These are phyloP conservation scores for Pseudocercospora fuligena DNA, from an alignment of 2,329 filamentous ascomycete genomes.

Conservation along the genomic window DNA sequence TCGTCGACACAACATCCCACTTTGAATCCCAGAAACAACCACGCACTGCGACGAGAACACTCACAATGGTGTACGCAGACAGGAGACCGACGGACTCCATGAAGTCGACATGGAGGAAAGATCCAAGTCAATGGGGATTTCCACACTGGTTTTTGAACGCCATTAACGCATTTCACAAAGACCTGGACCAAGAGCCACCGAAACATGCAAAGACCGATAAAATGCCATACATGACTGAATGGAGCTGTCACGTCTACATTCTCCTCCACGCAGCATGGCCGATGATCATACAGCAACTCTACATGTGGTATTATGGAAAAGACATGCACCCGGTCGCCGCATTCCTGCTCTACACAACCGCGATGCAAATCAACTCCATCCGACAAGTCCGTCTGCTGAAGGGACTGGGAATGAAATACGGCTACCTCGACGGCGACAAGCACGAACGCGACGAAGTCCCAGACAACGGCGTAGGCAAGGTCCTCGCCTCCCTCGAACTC, in stretches of 20 bases:
- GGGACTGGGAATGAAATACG: constrained; percentile 44
- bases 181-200: constrained; percentile 21
- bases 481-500: constrained; percentile 25
- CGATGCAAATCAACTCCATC: constrained; percentile 49
- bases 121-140: constrained; percentile 28
- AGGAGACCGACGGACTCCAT: constrained; percentile 30
- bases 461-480: constrained; percentile 39
- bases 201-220: constrained; percentile 40
- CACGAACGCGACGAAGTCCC: constrained; percentile 51
- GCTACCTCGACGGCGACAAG: constrained; percentile 52
- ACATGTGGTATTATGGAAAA: constrained; percentile 38
- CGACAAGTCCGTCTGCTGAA: constrained; percentile 46
- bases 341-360: constrained; percentile 45
- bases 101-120: constrained; percentile 32
- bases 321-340: constrained; percentile 40
- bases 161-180: constrained; percentile 23
- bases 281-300: constrained; percentile 46
- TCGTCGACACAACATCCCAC: not conserved
- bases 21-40: not conserved
- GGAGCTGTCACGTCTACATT: constrained; percentile 46
- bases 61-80: constrained; percentile 13
- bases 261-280: constrained; percentile 45
- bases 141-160: constrained; percentile 26
- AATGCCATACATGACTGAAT: constrained; percentile 46
- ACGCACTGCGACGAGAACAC: not conserved